Percentiles rank a stretch among this genome's conserved stretches.
phyloP scores from a whole-genome alignment of 352 stramenopile genomes.

The Detonula confervacea region DNA sequence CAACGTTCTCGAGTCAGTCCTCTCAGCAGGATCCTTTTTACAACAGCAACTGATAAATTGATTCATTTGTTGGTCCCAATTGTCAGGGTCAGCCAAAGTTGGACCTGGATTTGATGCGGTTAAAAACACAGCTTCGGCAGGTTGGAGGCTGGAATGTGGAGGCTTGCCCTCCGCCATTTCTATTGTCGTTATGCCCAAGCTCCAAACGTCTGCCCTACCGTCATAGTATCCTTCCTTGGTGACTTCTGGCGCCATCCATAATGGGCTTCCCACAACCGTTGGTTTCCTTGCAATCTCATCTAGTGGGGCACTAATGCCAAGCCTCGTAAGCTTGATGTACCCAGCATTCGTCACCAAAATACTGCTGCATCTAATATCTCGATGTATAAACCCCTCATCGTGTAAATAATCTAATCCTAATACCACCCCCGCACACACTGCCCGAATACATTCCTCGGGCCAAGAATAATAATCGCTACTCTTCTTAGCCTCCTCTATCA shows the following conservation, averaged over 20 bases:
- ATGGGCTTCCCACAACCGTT: no score
- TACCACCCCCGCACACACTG: slow-evolving; percentile 67
- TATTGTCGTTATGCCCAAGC: slow-evolving; percentile 97
- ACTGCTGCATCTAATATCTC: slow-evolving; percentile 92
- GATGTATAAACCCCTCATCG: slow-evolving; percentile 82
- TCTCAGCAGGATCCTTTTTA: neutral
- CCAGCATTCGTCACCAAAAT: slow-evolving; percentile 90
- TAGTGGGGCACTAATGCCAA: slow-evolving; percentile 46
- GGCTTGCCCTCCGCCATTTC: slow-evolving; percentile 97
- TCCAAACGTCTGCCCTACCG: slow-evolving; percentile 98
- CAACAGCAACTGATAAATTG: neutral
- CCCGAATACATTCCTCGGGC: slow-evolving; percentile 38
- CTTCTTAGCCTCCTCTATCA: slow-evolving; percentile 69
- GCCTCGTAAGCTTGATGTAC: slow-evolving; percentile 93
- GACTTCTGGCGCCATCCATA: no score
- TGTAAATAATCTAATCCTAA: slow-evolving; percentile 74
- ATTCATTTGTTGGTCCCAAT: neutral
- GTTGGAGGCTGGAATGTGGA: slow-evolving; percentile 95
- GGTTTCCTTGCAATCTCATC: neutral
- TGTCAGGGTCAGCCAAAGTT: neutral
- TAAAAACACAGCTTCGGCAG: slow-evolving; percentile 98
- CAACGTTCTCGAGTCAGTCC: neutral
- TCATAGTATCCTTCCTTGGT: no score
- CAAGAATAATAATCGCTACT: slow-evolving; percentile 29
- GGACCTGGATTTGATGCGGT: slow-evolving; percentile 86